Base-by-base conservation (phyloP, 495 filamentous ascomycete species). In the Trichoderma parareesei region DNA sequence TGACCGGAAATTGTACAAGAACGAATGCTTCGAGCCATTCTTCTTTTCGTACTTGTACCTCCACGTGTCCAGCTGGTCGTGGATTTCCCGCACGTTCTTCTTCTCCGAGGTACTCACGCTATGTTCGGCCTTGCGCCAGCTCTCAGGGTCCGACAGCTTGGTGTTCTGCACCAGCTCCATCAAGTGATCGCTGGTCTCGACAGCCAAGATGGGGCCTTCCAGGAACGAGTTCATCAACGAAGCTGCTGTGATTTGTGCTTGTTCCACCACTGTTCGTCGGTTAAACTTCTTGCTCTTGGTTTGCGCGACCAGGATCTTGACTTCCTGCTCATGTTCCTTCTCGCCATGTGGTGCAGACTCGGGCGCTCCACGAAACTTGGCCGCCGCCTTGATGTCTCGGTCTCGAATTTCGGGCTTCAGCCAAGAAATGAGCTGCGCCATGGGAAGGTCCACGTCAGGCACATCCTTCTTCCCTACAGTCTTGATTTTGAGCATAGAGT, bases 261-360 rank as follows among this genome's bases (percentile, higher is more conserved):
- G 88, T 70, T 95, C 91, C 35, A 97, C 87, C 43, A 98, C 90
- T 38, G 87, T 87, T 64, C 84, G 84, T 41, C 93, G 86, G 72
- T 95, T 97, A 48, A 87, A 87, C 77, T 97, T 98, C 75, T 97
- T 97, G 71, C 86, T 89, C 69, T 89, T 87, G 38, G 90, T 91
- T 61, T 89, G 86, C 0, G 89, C 84, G 1, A 90, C 78, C 1
- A 98, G 82, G 38, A 98, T 88, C 59, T 91, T 87, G 38, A 98
- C 93, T 65, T 93, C 86, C 69, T 87, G 87, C 59, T 84, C 80
- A 35, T 78, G 79, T 38, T 87, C 85, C 41, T 73, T 68, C 62
- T 69, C 68, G 63, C 71, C 62, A 43, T 69, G 57, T 8, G 66
- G 53, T 16, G 64, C 60, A 4, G 68, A 55, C 37, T 69, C 67